Evolutionary conservation across 345 rosid genomes (phyloP).

Genomic region (Linum tenue): DNA sequence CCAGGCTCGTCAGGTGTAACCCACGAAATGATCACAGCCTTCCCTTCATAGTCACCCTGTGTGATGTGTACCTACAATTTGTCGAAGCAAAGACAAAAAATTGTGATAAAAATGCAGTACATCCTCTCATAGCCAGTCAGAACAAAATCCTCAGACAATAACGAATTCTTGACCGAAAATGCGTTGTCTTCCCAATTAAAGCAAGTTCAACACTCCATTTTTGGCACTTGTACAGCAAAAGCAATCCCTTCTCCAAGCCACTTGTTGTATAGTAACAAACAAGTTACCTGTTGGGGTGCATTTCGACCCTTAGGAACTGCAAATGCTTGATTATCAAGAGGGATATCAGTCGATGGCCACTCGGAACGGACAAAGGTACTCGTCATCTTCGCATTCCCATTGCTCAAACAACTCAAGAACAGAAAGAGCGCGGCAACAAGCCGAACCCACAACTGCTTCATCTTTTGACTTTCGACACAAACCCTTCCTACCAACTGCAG

Average conservation of each 20-base stretch:
- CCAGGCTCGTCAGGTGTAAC: constrained; percentile 68
- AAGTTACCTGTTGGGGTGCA: constrained; percentile 78
- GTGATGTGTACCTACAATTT: constrained; percentile 66
- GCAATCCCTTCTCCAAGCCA: too few relatives aligned
- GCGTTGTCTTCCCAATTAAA: too few relatives aligned
- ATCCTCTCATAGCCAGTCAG: not conserved
- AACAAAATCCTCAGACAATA: not conserved
- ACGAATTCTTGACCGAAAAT: too few relatives aligned
- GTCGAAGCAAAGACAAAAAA: constrained; percentile 6
- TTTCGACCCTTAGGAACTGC: constrained; percentile 67
- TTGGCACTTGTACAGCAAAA: too few relatives aligned
- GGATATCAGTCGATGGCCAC: constrained; percentile 85
- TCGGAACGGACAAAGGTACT: constrained; percentile 60
- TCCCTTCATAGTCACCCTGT: constrained; percentile 90
- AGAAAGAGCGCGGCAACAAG: constrained; percentile 18
- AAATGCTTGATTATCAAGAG: constrained; percentile 61
- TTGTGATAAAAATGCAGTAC: not conserved
- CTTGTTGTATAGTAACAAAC: not conserved
- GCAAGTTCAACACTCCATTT: too few relatives aligned
- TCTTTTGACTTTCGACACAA: constrained; percentile 2
- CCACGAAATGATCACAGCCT: constrained; percentile 84
- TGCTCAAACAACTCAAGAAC: constrained; percentile 24
- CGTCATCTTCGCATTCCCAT: constrained; percentile 52
- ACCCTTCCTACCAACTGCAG: not conserved
- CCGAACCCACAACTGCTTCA: constrained; percentile 16